phyloP scores from a whole-genome alignment of 768 basidiomycete genomes.

The Cyclocybe aegerita region DNA sequence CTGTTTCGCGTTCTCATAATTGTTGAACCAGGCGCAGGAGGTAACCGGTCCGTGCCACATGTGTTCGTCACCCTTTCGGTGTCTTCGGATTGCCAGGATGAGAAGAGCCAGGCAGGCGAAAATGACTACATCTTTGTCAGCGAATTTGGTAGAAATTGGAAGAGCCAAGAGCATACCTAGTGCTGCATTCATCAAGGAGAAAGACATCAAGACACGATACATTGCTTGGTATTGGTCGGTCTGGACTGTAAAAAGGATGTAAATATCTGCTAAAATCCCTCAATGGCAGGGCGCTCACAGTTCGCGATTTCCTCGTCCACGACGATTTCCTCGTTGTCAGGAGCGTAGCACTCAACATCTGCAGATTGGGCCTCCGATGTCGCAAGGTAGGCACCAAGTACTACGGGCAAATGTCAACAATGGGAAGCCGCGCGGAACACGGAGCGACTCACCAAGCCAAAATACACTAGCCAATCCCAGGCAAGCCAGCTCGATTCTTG shows the following conservation, averaged over 20 bases:
- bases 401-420: constrained; percentile 36
- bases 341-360: constrained; percentile 79
- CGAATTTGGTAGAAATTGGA: constrained; percentile 1
- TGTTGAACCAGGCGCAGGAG: constrained; percentile 69
- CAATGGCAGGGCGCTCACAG: constrained; percentile 39
- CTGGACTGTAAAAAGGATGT: constrained; percentile 50
- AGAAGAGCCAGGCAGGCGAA: constrained; percentile 36
- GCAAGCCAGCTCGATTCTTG: constrained; percentile 71
- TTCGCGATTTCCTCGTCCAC: constrained; percentile 58
- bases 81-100: constrained; percentile 40
- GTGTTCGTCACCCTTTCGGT: constrained; percentile 43
- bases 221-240: constrained; percentile 89
- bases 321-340: constrained; percentile 43
- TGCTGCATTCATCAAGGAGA: constrained; percentile 75
- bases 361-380: constrained; percentile 78
- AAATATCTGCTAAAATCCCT: constrained; percentile 2
- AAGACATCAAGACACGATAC: constrained; percentile 79
- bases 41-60: constrained; percentile 77
- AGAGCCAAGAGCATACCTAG: constrained; percentile 47
- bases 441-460: constrained; percentile 65
- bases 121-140: constrained; percentile 29
- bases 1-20: constrained; percentile 40
- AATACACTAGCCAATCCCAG: constrained; percentile 71
- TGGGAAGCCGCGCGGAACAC: background rate
- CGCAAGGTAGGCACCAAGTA: constrained; percentile 69